Evolutionary conservation across 768 basidiomycete species (phyloP).

Genomic region (Myochromella boudieri): DNA sequence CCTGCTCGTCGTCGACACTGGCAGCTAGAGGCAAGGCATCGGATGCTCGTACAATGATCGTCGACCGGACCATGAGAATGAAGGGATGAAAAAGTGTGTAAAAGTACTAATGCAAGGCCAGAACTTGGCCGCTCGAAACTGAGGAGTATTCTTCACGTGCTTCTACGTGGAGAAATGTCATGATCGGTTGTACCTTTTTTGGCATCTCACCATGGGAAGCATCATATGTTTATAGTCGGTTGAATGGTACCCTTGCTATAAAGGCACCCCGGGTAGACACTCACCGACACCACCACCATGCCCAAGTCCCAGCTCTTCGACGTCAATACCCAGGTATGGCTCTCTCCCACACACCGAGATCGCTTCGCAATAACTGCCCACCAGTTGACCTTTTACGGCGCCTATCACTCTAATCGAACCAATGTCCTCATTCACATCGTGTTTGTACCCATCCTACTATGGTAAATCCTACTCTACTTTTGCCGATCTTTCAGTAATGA

Average conservation of each 20-base stretch:
- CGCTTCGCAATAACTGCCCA: conserved; percentile 11
- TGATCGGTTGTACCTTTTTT: conserved; percentile 15
- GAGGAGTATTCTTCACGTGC: no score
- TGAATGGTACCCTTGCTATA: conserved; percentile 9
- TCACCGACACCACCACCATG: conserved; percentile 31
- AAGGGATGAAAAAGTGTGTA: neutral
- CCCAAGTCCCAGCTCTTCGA: conserved; percentile 49
- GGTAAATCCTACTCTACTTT: conserved; percentile 43
- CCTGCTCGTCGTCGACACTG: conserved; percentile 97
- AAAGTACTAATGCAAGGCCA: neutral
- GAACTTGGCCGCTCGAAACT: no score
- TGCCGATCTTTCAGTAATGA: neutral
- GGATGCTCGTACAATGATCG: conserved; percentile 79
- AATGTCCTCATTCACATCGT: conserved; percentile 87
- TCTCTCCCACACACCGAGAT: neutral
- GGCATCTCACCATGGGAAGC: conserved; percentile 16
- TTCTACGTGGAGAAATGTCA: conserved; percentile 17
- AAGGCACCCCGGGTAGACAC: conserved; percentile 11
- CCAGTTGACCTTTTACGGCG: conserved; percentile 90
- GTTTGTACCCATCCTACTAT: conserved; percentile 82
- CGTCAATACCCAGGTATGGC: conserved; percentile 65
- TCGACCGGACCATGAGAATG: conserved; percentile 80
- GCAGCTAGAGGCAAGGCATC: conserved; percentile 92
- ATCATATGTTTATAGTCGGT: conserved; percentile 18
- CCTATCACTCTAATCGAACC: conserved; percentile 82